Conservation (phyloP, 208 protist species). For the Wallacemonas sp. region DNA sequence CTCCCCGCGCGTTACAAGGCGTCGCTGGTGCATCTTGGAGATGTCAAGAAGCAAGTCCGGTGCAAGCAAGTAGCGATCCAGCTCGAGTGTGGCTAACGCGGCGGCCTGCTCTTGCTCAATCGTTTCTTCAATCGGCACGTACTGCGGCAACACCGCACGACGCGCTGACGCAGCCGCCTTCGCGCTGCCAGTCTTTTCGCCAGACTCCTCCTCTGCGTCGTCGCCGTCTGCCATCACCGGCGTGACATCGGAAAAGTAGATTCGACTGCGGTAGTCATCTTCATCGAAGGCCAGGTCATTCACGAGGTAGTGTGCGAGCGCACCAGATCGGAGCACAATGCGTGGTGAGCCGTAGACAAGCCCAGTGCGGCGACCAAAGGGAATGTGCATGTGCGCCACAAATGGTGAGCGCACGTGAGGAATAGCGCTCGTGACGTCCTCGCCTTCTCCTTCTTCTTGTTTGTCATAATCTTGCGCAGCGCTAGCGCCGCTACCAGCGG, state of each 20-base stretch:
- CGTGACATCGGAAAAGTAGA: constrained; percentile 59
- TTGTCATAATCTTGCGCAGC: too few relatives aligned
- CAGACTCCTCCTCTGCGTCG: too few relatives aligned
- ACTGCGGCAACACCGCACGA: constrained; percentile 3
- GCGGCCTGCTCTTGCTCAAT: constrained; percentile 57
- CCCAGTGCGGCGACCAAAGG: constrained; percentile 83
- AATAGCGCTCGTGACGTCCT: constrained; percentile 36
- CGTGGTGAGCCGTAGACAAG: constrained; percentile 70
- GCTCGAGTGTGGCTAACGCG: constrained; percentile 60
- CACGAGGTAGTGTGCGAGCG: constrained; percentile 57
- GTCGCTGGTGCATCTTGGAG: constrained; percentile 64
- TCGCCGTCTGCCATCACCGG: constrained; percentile 11
- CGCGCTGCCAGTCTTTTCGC: too few relatives aligned
- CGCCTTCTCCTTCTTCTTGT: constrained; percentile 10
- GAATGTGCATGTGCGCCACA: constrained; percentile 61
- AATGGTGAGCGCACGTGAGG: constrained; percentile 55
- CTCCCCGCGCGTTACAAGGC: constrained; percentile 65
- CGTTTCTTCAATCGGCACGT: constrained; percentile 44
- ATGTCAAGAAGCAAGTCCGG: constrained; percentile 86
- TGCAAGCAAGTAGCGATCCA: constrained; percentile 83
- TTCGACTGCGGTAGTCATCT: constrained; percentile 77
- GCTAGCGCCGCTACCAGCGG: too few relatives aligned
- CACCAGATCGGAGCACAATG: constrained; percentile 55
- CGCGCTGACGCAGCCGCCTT: too few relatives aligned
- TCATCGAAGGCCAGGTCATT: constrained; percentile 50